These are phyloP conservation scores for Pseudoneurospora amorphoporcata DNA, from an alignment of 495 filamentous ascomycete genomes.

Conservation along the genomic window DNA sequence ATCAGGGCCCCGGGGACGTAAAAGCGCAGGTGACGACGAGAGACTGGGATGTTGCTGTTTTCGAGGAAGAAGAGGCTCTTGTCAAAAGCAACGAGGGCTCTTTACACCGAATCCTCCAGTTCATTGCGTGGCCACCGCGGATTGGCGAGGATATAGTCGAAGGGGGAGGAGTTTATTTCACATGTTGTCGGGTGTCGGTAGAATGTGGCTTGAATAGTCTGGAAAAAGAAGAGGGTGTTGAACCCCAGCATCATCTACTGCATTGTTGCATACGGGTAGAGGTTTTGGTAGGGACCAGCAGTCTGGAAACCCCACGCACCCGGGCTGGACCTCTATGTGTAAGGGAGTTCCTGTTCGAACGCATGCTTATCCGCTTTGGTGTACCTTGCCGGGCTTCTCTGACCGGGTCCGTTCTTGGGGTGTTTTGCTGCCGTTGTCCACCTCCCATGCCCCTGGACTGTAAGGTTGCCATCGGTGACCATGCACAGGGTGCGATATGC, in stretches of 20 bases:
- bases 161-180: not conserved
- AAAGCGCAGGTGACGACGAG: not conserved
- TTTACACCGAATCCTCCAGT: slow-evolving; percentile 2
- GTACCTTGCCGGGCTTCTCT: not conserved
- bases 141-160: slow-evolving; percentile 6
- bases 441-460: not conserved
- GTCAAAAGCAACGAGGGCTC: not conserved
- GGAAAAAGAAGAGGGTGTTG: not conserved
- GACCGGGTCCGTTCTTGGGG: not conserved
- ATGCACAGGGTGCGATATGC: not conserved
- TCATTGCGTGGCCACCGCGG: slow-evolving; percentile 7
- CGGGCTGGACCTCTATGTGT: not conserved
- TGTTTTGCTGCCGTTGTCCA: not conserved
- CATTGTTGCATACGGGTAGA: not conserved
- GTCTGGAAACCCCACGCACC: not conserved
- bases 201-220: not conserved
- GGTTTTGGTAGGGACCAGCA: not conserved
- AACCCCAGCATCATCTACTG: not conserved
- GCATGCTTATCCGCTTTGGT: not conserved
- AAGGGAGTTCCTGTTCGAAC: not conserved
- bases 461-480: not conserved
- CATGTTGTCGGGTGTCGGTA: not conserved
- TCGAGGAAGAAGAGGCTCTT: not conserved
- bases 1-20: not conserved
- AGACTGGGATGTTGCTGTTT: not conserved